Evolutionary conservation across 164 flowering plant genomes (phyloP).

Genomic region (Kingdonia uniflora): DNA sequence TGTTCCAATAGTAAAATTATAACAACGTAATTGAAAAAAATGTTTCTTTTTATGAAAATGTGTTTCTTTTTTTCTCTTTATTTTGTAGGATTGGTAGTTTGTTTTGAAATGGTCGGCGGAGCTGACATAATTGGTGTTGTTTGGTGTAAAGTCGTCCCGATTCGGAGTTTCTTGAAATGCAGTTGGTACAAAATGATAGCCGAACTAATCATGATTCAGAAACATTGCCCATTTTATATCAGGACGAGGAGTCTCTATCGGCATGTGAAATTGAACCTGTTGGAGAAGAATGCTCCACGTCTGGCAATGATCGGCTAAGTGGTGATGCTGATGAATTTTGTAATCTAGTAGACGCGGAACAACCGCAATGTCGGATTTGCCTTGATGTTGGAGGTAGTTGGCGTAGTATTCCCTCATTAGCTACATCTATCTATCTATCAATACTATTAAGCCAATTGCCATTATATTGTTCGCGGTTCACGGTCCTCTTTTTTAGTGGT

Average conservation of each 20-base stretch:
- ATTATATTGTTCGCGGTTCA: no score
- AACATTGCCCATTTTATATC: slow-evolving; percentile 57
- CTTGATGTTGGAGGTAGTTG: slow-evolving; percentile 74
- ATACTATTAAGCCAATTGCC: no score
- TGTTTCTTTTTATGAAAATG: no score
- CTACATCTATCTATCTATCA: no score
- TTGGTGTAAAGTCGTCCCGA: slow-evolving; percentile 14
- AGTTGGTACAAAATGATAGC: slow-evolving; percentile 46
- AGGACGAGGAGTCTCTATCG: slow-evolving; percentile 32
- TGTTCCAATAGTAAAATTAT: no score
- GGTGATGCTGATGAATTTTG: slow-evolving; percentile 41
- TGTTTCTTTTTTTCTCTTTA: not conserved
- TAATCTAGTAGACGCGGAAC: slow-evolving; percentile 49
- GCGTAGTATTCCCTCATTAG: no score
- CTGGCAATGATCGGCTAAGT: slow-evolving; percentile 20
- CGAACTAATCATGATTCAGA: slow-evolving; percentile 43
- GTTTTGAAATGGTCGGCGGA: slow-evolving; percentile 27
- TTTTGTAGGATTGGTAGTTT: slow-evolving; percentile 24
- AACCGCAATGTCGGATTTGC: slow-evolving; percentile 92
- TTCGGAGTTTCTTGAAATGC: slow-evolving; percentile 42
- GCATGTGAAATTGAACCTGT: slow-evolving; percentile 57
- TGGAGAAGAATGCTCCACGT: slow-evolving; percentile 23
- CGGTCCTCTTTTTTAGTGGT: no score
- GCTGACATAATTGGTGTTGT: slow-evolving; percentile 22
- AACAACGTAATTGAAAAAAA: no score